phyloP scores from a whole-genome alignment of 148 eudicot species.

The Rhododendron ovatum region DNA sequence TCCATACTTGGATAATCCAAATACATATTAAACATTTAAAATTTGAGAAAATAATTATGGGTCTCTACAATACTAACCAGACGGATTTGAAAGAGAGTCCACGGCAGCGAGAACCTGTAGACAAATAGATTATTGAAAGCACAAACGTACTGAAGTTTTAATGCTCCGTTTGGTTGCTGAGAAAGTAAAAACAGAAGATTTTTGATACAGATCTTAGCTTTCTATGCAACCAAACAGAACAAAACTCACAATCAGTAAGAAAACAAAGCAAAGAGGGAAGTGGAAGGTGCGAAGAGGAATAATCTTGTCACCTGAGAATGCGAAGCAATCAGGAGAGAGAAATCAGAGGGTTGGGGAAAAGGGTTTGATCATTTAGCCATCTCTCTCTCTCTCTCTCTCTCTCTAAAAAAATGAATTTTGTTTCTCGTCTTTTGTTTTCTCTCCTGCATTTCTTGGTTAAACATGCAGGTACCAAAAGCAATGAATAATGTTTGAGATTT shows the following conservation, averaged over 20 bases:
- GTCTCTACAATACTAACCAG: too few species aligned
- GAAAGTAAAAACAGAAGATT: background rate
- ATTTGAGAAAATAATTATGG: too few species aligned
- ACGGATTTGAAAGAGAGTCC: slow-evolving; percentile 1
- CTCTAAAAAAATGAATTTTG: background rate
- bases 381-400: slow-evolving; percentile 9
- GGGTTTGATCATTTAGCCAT: background rate
- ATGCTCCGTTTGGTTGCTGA: too few species aligned
- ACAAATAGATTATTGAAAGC: background rate
- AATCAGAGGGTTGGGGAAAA: background rate
- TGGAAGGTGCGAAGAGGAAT: background rate
- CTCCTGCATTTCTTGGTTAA: too few species aligned
- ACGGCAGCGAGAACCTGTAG: background rate
- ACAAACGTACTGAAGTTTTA: background rate
- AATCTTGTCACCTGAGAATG: slow-evolving; percentile 4
- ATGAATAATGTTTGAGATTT: background rate
- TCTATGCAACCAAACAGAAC: slow-evolving; percentile 4
- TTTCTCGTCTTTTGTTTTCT: background rate
- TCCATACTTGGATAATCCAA: too few species aligned
- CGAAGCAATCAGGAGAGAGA: background rate
- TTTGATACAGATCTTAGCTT: background rate
- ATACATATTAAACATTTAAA: too few species aligned
- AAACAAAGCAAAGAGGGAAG: background rate
- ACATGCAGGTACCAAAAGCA: too few species aligned
- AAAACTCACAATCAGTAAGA: background rate